Conservation (phyloP, 306 rosid species). For the Trichosanthes truncata region DNA sequence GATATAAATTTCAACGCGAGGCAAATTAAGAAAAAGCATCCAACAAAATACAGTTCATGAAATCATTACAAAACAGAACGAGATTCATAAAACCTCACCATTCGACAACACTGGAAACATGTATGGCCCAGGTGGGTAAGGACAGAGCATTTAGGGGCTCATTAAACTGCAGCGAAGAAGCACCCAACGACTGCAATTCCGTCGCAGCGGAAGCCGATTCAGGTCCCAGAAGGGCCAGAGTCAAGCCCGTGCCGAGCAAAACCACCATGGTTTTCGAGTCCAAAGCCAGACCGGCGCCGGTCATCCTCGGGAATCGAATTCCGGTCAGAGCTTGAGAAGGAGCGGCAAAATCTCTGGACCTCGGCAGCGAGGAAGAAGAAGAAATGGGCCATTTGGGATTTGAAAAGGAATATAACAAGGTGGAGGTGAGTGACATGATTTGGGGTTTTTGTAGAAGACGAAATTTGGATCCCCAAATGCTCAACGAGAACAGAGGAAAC, state of each 20-base stretch:
- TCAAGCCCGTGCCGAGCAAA: constrained; percentile 39
- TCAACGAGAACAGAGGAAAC: background rate
- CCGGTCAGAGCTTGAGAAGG: background rate
- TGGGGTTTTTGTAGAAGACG: background rate
- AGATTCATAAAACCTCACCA: constrained; percentile 33
- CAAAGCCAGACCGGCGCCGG: background rate
- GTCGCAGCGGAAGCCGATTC: constrained; percentile 45
- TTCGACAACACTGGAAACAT: constrained; percentile 81
- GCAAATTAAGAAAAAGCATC: too few species aligned
- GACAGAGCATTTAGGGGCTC: constrained; percentile 94
- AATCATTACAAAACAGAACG: background rate
- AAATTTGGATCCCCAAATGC: background rate
- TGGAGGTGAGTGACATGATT: constrained; percentile 20
- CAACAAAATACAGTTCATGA: too few species aligned
- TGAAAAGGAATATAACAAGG: background rate
- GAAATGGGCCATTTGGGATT: background rate
- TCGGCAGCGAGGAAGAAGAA: background rate
- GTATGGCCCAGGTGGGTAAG: constrained; percentile 91
- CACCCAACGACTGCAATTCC: constrained; percentile 26
- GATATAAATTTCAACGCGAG: too few species aligned
- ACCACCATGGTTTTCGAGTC: constrained; percentile 17
- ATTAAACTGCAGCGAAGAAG: constrained; percentile 29
- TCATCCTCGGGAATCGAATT: background rate
- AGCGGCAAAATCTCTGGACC: background rate
- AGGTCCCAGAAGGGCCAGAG: constrained; percentile 36